Conservation (phyloP, 306 rosid species). For the Pterocarpus santalinus region DNA sequence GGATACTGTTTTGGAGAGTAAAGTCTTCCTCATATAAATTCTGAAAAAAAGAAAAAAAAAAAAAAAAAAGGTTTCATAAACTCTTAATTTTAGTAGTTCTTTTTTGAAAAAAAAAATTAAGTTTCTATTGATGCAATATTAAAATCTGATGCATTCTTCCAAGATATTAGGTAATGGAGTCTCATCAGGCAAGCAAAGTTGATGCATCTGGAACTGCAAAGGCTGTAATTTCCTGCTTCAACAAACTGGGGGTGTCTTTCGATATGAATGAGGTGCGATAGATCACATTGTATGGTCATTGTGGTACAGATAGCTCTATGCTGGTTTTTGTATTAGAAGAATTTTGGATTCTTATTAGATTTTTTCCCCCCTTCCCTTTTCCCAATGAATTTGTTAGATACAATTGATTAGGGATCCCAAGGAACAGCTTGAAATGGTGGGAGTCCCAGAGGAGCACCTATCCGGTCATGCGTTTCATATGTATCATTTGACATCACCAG, state of each 20-base stretch:
- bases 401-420: constrained; percentile 84
- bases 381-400: constrained; percentile 58
- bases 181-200: constrained; percentile 92
- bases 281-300: constrained; percentile 23
- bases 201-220: constrained; percentile 97
- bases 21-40: neutral
- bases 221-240: constrained; percentile 91
- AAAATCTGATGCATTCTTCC: constrained; percentile 48
- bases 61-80: constrained; percentile 6
- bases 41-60: neutral
- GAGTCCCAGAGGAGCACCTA: constrained; percentile 91
- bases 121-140: constrained; percentile 43
- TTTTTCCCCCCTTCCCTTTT: neutral
- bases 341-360: constrained; percentile 16
- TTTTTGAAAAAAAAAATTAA: constrained; percentile 24
- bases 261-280: constrained; percentile 78
- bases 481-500: constrained; percentile 89
- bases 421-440: constrained; percentile 85
- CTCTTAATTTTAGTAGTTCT: constrained; percentile 7
- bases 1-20: constrained; percentile 12
- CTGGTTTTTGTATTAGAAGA: neutral
- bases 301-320: neutral
- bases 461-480: constrained; percentile 90
- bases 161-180: constrained; percentile 84
- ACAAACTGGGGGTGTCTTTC: constrained; percentile 78